Conservation (phyloP, 345 rosid species). For the Euphorbia tirucalli region DNA sequence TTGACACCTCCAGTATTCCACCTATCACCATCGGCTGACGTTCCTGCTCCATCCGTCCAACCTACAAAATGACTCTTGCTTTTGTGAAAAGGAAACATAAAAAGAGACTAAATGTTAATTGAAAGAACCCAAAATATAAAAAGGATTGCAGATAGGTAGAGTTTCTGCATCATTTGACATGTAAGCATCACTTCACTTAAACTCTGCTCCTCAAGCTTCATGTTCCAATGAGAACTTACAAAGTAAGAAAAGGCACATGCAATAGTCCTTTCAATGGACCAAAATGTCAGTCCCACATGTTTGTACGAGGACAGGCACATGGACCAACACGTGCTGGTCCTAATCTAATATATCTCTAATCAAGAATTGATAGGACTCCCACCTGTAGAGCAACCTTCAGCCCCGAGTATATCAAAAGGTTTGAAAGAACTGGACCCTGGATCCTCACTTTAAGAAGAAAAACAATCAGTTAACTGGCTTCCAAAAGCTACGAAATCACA, state of each 20-base stretch:
- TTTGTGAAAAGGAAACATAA: conserved; percentile 10
- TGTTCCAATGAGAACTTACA: background rate
- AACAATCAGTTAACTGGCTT: conserved; percentile 25
- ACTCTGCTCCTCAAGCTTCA: background rate
- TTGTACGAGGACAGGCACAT: background rate
- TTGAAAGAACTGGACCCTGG: conserved; percentile 52
- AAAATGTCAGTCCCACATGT: background rate
- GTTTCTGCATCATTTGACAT: background rate
- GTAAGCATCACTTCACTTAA: background rate
- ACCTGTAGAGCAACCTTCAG: conserved; percentile 74
- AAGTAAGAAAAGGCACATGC: background rate
- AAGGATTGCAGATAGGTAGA: background rate
- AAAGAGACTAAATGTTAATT: background rate
- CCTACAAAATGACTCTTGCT: conserved; percentile 30
- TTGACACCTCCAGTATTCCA: conserved; percentile 61
- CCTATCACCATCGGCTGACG: conserved; percentile 55
- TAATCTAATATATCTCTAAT: conserved; percentile 8
- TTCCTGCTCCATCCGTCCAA: conserved; percentile 62
- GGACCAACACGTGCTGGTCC: no score
- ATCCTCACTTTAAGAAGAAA: conserved; percentile 50
- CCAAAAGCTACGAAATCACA: conserved; percentile 11
- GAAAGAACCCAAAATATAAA: no score
- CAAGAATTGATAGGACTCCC: conserved; percentile 16
- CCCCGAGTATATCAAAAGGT: conserved; percentile 67
- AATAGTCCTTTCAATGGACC: background rate